Conservation (phyloP, 75 land plant genomes). For the Larix kaempferi region DNA sequence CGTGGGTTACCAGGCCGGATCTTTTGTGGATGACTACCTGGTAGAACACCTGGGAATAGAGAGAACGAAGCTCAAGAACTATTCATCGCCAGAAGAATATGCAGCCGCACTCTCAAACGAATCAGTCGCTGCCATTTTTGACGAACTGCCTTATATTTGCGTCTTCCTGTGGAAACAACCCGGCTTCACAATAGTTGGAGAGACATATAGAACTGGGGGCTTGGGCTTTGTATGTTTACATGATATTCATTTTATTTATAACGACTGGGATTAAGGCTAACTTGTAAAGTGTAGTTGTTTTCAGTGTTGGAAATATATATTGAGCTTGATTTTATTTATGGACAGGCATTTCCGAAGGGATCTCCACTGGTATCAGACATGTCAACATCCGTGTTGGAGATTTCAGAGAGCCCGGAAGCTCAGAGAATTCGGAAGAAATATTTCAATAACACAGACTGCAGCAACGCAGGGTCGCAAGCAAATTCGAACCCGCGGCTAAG, state of each 20-base stretch:
- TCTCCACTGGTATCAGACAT: conserved; percentile 53
- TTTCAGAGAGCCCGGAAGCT: conserved; percentile 40
- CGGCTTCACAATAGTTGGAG: conserved; percentile 19
- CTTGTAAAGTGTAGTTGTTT: neutral
- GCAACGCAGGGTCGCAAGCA: conserved; percentile 7
- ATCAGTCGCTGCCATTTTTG: conserved; percentile 24
- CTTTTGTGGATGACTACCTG: conserved; percentile 36
- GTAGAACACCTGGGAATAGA: neutral
- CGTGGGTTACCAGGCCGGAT: conserved; percentile 44
- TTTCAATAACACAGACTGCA: conserved; percentile 29
- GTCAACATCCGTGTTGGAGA: conserved; percentile 41
- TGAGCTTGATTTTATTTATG: neutral
- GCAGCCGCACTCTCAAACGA: conserved; percentile 11
- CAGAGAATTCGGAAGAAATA: conserved; percentile 32
- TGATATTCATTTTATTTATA: neutral
- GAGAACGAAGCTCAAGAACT: neutral
- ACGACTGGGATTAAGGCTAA: too few relatives aligned
- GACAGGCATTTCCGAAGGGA: conserved; percentile 56
- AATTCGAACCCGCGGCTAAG: conserved; percentile 37
- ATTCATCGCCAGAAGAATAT: conserved; percentile 8
- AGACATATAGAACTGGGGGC: conserved; percentile 13
- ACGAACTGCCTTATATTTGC: conserved; percentile 30
- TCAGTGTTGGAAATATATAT: neutral
- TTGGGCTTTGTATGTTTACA: conserved; percentile 6
- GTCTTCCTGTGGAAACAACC: conserved; percentile 16